Evolutionary conservation across 2,329 filamentous ascomycete genomes (phyloP).

Genomic region (Fulvia fulva): DNA sequence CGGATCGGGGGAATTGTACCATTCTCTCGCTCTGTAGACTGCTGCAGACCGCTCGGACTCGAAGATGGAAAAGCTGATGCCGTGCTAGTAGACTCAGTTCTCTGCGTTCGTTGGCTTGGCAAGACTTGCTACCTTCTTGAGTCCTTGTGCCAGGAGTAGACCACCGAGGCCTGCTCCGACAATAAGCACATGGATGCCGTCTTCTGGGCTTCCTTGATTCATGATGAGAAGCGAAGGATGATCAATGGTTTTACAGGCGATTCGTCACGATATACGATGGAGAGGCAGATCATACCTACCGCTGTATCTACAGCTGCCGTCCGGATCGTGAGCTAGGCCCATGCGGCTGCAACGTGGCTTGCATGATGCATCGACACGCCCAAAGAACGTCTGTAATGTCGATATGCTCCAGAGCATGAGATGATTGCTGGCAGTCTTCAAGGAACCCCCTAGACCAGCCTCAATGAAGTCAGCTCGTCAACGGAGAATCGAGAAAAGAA

Average conservation of each 20-base stretch:
- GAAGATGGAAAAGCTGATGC: conserved; percentile 19
- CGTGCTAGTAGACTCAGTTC: not conserved
- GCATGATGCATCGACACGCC: not conserved
- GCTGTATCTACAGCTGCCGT: not conserved
- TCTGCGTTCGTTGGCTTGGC: no score
- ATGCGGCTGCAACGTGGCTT: not conserved
- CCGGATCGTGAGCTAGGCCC: not conserved
- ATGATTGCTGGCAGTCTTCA: no score
- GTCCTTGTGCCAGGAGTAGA: conserved; percentile 21
- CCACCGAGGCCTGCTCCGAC: conserved; percentile 21
- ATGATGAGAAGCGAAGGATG: no score
- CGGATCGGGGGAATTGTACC: not conserved
- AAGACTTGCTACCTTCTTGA: conserved; percentile 21
- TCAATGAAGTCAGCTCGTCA: no score
- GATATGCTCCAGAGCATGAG: no score
- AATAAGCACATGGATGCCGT: conserved; percentile 13
- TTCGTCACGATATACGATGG: no score
- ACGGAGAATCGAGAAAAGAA: no score
- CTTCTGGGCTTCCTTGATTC: not conserved
- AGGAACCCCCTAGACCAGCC: no score
- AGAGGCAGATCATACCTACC: no score
- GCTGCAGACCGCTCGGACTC: conserved; percentile 17
- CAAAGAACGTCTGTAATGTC: no score
- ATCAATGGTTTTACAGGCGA: no score
- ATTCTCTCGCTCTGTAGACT: conserved; percentile 18